Conservation (phyloP, 2,329 filamentous ascomycete species). For the Xylaria sp. region DNA sequence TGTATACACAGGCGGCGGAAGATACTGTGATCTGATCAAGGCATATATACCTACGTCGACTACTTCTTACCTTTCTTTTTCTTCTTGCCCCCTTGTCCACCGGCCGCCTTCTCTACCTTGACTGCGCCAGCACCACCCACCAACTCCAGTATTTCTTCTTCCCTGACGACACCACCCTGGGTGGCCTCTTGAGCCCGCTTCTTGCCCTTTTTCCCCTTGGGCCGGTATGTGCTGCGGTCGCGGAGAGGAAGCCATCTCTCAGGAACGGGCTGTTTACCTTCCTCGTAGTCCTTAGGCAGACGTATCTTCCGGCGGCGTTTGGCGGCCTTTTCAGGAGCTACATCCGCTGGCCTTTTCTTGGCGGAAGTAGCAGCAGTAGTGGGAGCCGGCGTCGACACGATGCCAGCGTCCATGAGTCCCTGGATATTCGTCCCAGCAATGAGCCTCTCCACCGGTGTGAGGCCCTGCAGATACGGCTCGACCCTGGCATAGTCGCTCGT, state of each 20-base stretch:
- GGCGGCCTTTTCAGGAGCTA: slow-evolving; percentile 45
- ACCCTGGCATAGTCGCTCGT: slow-evolving; percentile 60
- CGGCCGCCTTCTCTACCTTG: slow-evolving; percentile 63
- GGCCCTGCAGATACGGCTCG: slow-evolving; percentile 54
- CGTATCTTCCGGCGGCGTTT: slow-evolving; percentile 59
- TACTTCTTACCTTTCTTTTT: slow-evolving; percentile 54
- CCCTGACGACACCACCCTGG: slow-evolving; percentile 81
- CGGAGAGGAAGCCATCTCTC: slow-evolving; percentile 92
- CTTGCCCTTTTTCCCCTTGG: slow-evolving; percentile 91
- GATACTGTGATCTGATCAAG: no score
- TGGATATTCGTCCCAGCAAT: slow-evolving; percentile 62
- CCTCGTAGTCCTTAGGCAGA: slow-evolving; percentile 74
- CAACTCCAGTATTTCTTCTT: slow-evolving; percentile 68
- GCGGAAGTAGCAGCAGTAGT: slow-evolving; percentile 40
- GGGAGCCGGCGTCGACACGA: slow-evolving; percentile 53
- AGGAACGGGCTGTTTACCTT: slow-evolving; percentile 79
- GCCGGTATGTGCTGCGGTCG: slow-evolving; percentile 85
- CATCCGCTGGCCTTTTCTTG: slow-evolving; percentile 53
- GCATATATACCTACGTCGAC: no score
- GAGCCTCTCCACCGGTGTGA: slow-evolving; percentile 66
- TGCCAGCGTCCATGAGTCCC: slow-evolving; percentile 66
- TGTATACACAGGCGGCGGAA: no score
- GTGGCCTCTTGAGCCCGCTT: slow-evolving; percentile 77
- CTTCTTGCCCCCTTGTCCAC: slow-evolving; percentile 36
- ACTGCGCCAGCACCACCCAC: slow-evolving; percentile 65